Evolutionary conservation across 1,284 basidiomycete genomes (phyloP).

Genomic region (Schizopora paradoxa): DNA sequence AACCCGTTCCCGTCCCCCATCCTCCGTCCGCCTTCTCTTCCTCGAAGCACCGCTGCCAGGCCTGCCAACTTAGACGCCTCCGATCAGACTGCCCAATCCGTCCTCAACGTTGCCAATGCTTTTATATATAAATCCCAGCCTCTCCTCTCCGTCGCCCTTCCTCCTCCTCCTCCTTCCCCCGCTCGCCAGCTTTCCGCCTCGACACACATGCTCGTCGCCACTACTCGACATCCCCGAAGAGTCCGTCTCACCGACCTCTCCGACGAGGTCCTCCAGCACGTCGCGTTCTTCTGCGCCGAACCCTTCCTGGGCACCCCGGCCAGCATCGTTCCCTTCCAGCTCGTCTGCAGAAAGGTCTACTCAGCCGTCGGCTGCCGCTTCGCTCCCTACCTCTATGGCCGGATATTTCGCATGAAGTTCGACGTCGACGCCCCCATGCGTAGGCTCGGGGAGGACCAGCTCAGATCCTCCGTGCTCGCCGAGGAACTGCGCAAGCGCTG

Average conservation of each 20-base stretch:
- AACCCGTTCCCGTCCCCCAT: neutral
- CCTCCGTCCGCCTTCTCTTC: neutral
- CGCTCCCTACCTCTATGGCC: slow-evolving; percentile 31
- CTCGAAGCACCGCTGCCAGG: neutral
- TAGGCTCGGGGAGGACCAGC: slow-evolving; percentile 25
- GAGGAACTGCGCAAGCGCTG: slow-evolving; percentile 39
- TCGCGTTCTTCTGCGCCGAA: slow-evolving; percentile 28
- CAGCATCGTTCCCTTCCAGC: slow-evolving; percentile 27
- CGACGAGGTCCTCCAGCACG: slow-evolving; percentile 31
- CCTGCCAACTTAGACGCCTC: neutral
- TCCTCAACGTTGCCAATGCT: too few species aligned
- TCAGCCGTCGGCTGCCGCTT: slow-evolving; percentile 25
- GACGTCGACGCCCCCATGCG: slow-evolving; percentile 36
- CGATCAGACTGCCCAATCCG: too few species aligned
- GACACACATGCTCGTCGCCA: neutral
- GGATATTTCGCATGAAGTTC: slow-evolving; percentile 35
- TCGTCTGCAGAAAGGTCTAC: slow-evolving; percentile 31
- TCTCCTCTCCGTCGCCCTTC: neutral
- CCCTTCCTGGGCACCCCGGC: slow-evolving; percentile 30
- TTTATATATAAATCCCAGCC: neutral
- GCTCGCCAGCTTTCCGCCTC: neutral
- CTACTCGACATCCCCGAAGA: neutral
- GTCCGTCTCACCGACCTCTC: neutral
- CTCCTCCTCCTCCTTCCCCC: neutral
- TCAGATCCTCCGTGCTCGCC: slow-evolving; percentile 26